These are phyloP conservation scores for Magnusiomyces tetraspermus DNA, from an alignment of 1,139 yeast species.

Conservation along the genomic window DNA sequence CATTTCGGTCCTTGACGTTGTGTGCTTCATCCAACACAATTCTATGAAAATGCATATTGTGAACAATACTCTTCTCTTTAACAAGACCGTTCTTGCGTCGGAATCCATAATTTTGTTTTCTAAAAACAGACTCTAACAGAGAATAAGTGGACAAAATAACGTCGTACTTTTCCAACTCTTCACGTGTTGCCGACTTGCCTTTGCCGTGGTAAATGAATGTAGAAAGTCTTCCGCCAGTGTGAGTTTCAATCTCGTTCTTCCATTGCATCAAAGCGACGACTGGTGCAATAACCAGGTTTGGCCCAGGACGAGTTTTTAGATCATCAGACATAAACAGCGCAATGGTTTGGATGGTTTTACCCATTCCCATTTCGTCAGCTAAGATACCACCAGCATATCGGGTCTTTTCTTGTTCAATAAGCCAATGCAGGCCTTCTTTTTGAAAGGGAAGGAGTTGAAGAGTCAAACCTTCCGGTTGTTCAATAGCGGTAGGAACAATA, in stretches of 20 bases:
- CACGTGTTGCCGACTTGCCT: conserved; percentile 47
- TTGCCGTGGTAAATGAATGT: conserved; percentile 80
- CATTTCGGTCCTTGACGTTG: conserved; percentile 87
- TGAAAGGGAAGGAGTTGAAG: conserved; percentile 79
- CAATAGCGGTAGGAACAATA: conserved; percentile 49
- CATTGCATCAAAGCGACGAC: conserved; percentile 97
- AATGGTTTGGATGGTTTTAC: conserved; percentile 92
- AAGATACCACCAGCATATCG: conserved; percentile 82
- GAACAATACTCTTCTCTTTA: conserved; percentile 69
- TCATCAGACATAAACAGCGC: conserved; percentile 69
- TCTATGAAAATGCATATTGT: conserved; percentile 66
- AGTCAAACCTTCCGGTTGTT: conserved; percentile 73
- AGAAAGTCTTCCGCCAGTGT: conserved; percentile 59
- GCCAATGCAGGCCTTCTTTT: conserved; percentile 87
- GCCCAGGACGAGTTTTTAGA: conserved; percentile 41
- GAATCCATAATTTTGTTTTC: conserved; percentile 80
- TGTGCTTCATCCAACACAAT: conserved; percentile 97
- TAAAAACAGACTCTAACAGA: conserved; percentile 74
- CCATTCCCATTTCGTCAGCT: conserved; percentile 99
- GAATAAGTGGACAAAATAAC: conserved; percentile 88
- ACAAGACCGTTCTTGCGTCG: conserved; percentile 58
- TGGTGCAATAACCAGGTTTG: conserved; percentile 89
- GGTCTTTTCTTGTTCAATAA: conserved; percentile 68
- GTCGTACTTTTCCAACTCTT: conserved; percentile 57
- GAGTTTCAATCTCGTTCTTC: conserved; percentile 84